phyloP scores from a whole-genome alignment of 1,139 yeast species.

The Hemisphaericaspora lyxosophila region DNA sequence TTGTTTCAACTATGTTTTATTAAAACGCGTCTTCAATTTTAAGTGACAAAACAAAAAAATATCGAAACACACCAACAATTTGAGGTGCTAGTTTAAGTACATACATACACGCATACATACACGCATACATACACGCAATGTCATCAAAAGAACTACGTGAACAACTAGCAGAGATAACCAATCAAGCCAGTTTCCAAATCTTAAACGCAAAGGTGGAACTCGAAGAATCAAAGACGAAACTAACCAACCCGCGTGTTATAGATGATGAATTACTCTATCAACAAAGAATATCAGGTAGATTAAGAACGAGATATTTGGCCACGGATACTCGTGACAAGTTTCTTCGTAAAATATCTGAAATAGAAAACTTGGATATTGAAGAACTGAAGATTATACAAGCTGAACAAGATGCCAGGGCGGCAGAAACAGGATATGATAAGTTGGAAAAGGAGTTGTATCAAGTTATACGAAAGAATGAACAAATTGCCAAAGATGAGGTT shows the following conservation, averaged over 20 bases:
- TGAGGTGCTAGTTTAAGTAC: no score
- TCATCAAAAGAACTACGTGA: neutral
- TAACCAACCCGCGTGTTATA: constrained; percentile 25
- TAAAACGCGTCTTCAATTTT: neutral
- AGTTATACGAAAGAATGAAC: constrained; percentile 10
- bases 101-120: neutral
- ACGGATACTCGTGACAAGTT: constrained; percentile 69
- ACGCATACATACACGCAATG: neutral
- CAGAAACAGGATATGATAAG: neutral
- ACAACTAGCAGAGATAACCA: neutral
- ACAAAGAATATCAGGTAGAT: constrained; percentile 45
- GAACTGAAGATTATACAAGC: neutral
- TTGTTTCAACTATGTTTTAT: neutral
- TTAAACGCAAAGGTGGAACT: constrained; percentile 5
- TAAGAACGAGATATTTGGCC: constrained; percentile 63
- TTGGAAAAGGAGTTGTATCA: neutral
- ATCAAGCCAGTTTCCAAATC: neutral
- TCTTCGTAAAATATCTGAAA: constrained; percentile 30
- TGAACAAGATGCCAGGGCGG: neutral
- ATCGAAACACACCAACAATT: no score
- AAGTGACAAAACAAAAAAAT: no score
- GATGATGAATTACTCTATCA: constrained; percentile 33
- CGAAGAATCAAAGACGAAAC: constrained; percentile 4
- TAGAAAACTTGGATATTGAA: constrained; percentile 2
- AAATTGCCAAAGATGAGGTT: constrained; percentile 18